Base-by-base conservation (phyloP, 2,329 filamentous ascomycete genomes). In the Aciculosporium take region DNA sequence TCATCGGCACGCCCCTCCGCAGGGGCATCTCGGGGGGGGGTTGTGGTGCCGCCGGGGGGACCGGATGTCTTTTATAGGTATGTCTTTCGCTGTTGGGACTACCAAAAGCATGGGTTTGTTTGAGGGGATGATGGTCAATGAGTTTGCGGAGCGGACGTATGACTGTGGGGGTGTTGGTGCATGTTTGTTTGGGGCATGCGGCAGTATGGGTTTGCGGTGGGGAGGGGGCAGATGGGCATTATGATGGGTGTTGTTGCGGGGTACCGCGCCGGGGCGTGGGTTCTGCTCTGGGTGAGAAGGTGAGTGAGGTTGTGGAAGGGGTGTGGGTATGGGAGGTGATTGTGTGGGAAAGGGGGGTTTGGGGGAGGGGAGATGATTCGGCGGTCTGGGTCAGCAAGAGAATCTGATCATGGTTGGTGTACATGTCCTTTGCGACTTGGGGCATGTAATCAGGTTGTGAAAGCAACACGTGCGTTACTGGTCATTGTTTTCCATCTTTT, bases 81-180 rank as follows among this genome's bases (percentile, higher is more conserved):
- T 52, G 83, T 83, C 5, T 91, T 91, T 52, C 81, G 88, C 56
- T 93, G 88, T 58, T 88, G 88, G 54, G 83, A 93, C 56, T 93
- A 93, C 54, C 84, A 89, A 56, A 73, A 68, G 32, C 93, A 88
- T 51, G 85, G n/a, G n/a, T n/a, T n/a, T 93, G 3, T 94, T 93
- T 56, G 76, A 89, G 55, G 85, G 84, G 12, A 91, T 94, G 85
- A 91, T 93, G 84, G 78, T 89, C 40, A 93, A 91, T 53, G 84
- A 94, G 62, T 91, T 94, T 56, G 64, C 65, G 1, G 49, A 71
- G 15, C 67, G 83, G 12, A 69, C 64, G 3, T 93, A 84, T 17
- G 47, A 31, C 61, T 67, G 47, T 3, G 54, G 4, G 60, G 59
- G 0, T 86, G 76, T 50, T 68, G 69, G 31, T 93, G 85, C 63